Base-by-base conservation (phyloP, 1,284 basidiomycete genomes). In the Trichosporon ovoides region DNA sequence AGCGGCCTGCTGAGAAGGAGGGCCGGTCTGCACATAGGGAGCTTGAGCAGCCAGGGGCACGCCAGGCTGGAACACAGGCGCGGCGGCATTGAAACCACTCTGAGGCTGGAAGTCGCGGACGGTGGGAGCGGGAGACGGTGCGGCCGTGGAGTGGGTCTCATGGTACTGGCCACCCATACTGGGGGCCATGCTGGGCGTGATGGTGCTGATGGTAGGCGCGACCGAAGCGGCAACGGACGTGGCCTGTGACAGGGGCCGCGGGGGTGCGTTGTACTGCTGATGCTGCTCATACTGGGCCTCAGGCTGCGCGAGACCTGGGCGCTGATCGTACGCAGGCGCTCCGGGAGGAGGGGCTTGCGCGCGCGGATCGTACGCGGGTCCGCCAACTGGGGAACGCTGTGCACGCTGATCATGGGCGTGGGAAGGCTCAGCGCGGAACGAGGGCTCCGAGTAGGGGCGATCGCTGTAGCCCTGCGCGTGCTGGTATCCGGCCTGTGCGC, bases 131-230 rank as follows among this genome's bases (percentile, higher is more conserved):
- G 43, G 43, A 14, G 43, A 48, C 18, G 43, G 43, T 22, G 43
- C 43, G 11, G 28, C 43, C 16, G 43, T 48, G 18, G 43, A 12
- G 14, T 10, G 28, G 28, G 9, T 31, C 28, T 31, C 28, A 9
- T 4, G 4, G 28, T 31, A 31, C 28, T 31, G 28, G 5, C 28
- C 14, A 19, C 43, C 43, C 43, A 48, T 48, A 22, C 43, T 48
- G 43, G 43, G 43, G 16, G 43, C 43, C 43, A 48, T 48, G 43
- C 43, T 48, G 43, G 43, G 43, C 22, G 43, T 48, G 43, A 48
- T 48, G 7, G 43, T 48, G 22, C 43, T 48, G 43, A 48, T 48
- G 22, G 43, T 48, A 4, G 28, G 28, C 4, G 43, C 43, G 28
- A 48, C 43, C 3, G 43, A 48, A 22, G 43, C 22, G 13, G 43